These are phyloP conservation scores for Aureobasidium sp. DNA, from an alignment of 2,329 filamentous ascomycete species.

Conservation along the genomic window DNA sequence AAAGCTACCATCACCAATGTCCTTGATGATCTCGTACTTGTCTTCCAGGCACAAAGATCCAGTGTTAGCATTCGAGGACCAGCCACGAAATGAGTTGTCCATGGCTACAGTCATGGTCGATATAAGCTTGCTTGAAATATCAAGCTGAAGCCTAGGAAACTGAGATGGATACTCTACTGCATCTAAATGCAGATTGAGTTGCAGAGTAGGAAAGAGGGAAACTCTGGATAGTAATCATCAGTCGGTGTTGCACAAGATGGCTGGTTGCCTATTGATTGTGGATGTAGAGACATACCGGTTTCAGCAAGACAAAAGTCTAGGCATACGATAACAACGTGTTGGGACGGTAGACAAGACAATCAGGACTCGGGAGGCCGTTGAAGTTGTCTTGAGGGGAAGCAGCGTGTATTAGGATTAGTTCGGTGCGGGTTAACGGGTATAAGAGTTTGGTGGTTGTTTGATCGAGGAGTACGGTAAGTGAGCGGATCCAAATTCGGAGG, in stretches of 20 bases:
- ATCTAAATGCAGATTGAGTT: slow-evolving; percentile 1
- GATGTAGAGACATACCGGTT: slow-evolving; percentile 7
- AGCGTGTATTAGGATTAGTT: slow-evolving; percentile 13
- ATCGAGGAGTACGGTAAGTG: slow-evolving; percentile 9
- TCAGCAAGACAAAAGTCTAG: slow-evolving; percentile 4
- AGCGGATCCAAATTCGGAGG: neutral
- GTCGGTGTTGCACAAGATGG: neutral
- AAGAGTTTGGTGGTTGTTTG: slow-evolving; percentile 1
- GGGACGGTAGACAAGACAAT: neutral
- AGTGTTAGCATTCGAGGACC: slow-evolving; percentile 33
- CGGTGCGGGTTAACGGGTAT: slow-evolving; percentile 8
- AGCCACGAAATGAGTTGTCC: slow-evolving; percentile 62
- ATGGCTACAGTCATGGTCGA: slow-evolving; percentile 62
- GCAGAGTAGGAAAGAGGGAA: neutral
- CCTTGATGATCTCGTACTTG: slow-evolving; percentile 92
- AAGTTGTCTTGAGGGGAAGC: slow-evolving; percentile 7
- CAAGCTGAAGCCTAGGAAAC: slow-evolving; percentile 6
- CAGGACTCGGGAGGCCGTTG: slow-evolving; percentile 6
- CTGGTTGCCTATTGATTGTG: neutral
- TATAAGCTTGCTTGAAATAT: slow-evolving; percentile 3
- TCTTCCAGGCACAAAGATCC: slow-evolving; percentile 64
- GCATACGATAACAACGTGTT: slow-evolving; percentile 2
- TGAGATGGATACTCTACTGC: slow-evolving; percentile 1
- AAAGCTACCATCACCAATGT: slow-evolving; percentile 98
- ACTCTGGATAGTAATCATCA: neutral